Evolutionary conservation across 768 basidiomycete species (phyloP).

Genomic region (Amanita exitialis): DNA sequence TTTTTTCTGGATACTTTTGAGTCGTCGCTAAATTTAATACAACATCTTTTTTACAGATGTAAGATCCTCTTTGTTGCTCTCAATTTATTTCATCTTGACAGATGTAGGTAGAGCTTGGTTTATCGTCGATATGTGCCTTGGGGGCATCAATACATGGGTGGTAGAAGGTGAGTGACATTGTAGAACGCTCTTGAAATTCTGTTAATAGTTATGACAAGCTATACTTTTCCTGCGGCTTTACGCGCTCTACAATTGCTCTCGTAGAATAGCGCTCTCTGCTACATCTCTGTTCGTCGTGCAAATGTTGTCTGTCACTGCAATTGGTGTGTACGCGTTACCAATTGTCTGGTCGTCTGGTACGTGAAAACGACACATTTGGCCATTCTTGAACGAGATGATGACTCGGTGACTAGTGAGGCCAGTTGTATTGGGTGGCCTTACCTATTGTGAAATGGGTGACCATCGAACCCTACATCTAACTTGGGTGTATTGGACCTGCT

Average conservation of each 20-base stretch:
- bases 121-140: background rate
- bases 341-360: background rate
- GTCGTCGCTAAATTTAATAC: too few species aligned
- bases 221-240: background rate
- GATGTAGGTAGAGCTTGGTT: background rate
- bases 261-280: background rate
- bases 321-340: background rate
- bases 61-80: too few species aligned
- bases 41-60: too few species aligned
- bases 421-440: background rate
- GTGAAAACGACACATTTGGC: background rate
- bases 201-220: background rate
- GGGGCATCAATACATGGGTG: background rate
- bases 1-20: too few species aligned
- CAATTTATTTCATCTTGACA: too few species aligned
- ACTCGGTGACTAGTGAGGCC: background rate
- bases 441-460: background rate
- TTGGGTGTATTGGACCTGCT: background rate
- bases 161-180: background rate
- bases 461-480: background rate
- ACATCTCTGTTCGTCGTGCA: background rate
- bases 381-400: too few species aligned
- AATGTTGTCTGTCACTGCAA: background rate
- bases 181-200: too few species aligned
- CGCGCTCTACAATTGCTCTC: too few species aligned